Conservation (phyloP, 1,284 basidiomycete species). For the Ganoderma lucidum region DNA sequence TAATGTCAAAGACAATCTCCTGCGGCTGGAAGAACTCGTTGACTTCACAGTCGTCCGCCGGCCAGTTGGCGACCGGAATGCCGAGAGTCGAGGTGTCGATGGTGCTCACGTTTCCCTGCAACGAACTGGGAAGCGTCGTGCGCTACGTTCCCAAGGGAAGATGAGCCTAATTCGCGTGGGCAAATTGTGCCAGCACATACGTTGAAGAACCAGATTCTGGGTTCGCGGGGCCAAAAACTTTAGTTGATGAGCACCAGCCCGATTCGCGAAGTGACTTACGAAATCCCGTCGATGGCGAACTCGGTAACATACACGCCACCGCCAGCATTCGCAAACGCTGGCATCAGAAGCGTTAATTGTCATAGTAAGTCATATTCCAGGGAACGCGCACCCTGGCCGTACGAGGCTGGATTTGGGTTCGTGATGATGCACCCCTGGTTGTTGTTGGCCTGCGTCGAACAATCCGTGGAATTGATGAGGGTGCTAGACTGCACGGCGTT, state of each 20-base stretch:
- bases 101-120: slow-evolving; percentile 60
- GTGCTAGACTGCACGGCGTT: slow-evolving; percentile 57
- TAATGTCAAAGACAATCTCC: slow-evolving; percentile 77
- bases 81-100: slow-evolving; percentile 75
- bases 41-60: slow-evolving; percentile 65
- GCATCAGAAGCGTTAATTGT: not conserved
- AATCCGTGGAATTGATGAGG: slow-evolving; percentile 66
- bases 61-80: slow-evolving; percentile 74
- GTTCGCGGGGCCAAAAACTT: slow-evolving; percentile 9
- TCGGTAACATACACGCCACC: slow-evolving; percentile 82
- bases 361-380: slow-evolving; percentile 14
- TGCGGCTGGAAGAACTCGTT: slow-evolving; percentile 70
- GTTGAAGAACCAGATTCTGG: slow-evolving; percentile 79
- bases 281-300: slow-evolving; percentile 68
- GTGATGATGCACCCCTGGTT: slow-evolving; percentile 72
- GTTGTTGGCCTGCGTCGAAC: slow-evolving; percentile 57
- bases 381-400: slow-evolving; percentile 52
- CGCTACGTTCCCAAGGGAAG: slow-evolving; percentile 46
- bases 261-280: slow-evolving; percentile 48
- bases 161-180: slow-evolving; percentile 13
- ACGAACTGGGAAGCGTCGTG: slow-evolving; percentile 59
- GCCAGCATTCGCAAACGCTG: slow-evolving; percentile 64
- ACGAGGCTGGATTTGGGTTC: slow-evolving; percentile 61
- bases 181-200: slow-evolving; percentile 43
- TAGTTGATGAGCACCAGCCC: not conserved